phyloP scores from a whole-genome alignment of 805 yeast species.

The Ogataea angusta region DNA sequence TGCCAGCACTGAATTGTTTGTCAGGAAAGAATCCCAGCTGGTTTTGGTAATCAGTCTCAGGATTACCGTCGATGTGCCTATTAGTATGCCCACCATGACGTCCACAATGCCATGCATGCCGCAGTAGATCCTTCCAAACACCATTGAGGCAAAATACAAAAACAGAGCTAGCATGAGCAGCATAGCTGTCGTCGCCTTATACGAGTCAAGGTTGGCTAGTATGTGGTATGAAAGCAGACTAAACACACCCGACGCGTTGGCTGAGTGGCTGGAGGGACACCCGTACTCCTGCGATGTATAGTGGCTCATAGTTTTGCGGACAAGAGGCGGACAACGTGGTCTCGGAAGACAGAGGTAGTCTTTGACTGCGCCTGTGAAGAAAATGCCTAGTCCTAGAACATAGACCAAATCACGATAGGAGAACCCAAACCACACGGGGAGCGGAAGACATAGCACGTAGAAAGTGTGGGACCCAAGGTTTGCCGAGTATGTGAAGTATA shows the following conservation, averaged over 20 bases:
- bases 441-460: slow-evolving; percentile 83
- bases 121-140: slow-evolving; percentile 83
- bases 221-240: slow-evolving; percentile 39
- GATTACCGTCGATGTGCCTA: slow-evolving; percentile 58
- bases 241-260: slow-evolving; percentile 86
- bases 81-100: slow-evolving; percentile 55
- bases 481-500: slow-evolving; percentile 84
- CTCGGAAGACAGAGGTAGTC: slow-evolving; percentile 89
- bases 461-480: slow-evolving; percentile 91
- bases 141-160: slow-evolving; percentile 60
- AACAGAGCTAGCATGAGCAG: slow-evolving; percentile 21
- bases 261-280: slow-evolving; percentile 90
- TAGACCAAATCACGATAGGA: slow-evolving; percentile 57
- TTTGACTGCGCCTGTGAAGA: slow-evolving; percentile 68
- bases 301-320: slow-evolving; percentile 84
- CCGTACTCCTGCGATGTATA: slow-evolving; percentile 93
- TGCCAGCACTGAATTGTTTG: slow-evolving; percentile 23
- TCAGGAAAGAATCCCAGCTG: slow-evolving; percentile 45
- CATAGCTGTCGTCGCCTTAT: slow-evolving; percentile 2
- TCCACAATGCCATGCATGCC: slow-evolving; percentile 97
- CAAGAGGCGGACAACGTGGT: slow-evolving; percentile 88
- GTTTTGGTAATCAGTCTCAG: slow-evolving; percentile 41
- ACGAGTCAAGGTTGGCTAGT: slow-evolving; percentile 13
- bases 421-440: slow-evolving; percentile 79
- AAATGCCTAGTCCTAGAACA: slow-evolving; percentile 69